Evolutionary conservation across 257 asterid genomes (phyloP).

Genomic region (Nicotiana attenuata): DNA sequence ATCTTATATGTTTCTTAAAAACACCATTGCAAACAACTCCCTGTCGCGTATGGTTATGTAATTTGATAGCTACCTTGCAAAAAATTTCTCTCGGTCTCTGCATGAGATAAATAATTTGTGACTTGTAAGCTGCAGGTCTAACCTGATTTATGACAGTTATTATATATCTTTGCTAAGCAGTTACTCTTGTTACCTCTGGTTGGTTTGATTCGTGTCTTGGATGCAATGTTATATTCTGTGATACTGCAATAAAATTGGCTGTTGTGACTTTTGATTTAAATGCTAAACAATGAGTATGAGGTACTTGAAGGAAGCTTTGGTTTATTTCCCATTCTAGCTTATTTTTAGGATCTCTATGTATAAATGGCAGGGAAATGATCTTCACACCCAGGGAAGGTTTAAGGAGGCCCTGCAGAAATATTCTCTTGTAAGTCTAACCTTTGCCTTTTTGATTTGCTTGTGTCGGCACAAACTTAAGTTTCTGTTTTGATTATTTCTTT

Average conservation of each 20-base stretch:
- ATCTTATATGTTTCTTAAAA: neutral
- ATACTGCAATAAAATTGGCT: neutral
- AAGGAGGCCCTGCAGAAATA: constrained; percentile 70
- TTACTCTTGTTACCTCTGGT: neutral
- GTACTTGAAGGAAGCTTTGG: neutral
- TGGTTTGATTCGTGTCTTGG: neutral
- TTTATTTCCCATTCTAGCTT: neutral
- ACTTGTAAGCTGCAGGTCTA: constrained; percentile 1
- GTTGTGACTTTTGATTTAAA: neutral
- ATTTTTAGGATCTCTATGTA: constrained; percentile 15
- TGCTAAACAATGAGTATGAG: neutral
- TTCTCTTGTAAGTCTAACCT: constrained; percentile 58
- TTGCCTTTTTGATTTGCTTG: constrained; percentile 8
- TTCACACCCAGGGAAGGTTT: constrained; percentile 77
- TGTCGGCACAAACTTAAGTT: constrained; percentile 1
- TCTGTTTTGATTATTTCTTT: constrained; percentile 10
- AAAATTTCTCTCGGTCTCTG: neutral
- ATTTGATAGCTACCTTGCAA: neutral
- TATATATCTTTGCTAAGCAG: neutral
- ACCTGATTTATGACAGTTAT: neutral
- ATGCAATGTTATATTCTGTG: neutral
- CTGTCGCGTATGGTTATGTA: neutral
- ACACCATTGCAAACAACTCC: neutral
- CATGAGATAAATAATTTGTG: neutral
- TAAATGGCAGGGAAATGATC: constrained; percentile 73